These are phyloP conservation scores for Neofusicoccum umdonicola DNA, from an alignment of 2,329 filamentous ascomycete genomes.

Conservation along the genomic window DNA sequence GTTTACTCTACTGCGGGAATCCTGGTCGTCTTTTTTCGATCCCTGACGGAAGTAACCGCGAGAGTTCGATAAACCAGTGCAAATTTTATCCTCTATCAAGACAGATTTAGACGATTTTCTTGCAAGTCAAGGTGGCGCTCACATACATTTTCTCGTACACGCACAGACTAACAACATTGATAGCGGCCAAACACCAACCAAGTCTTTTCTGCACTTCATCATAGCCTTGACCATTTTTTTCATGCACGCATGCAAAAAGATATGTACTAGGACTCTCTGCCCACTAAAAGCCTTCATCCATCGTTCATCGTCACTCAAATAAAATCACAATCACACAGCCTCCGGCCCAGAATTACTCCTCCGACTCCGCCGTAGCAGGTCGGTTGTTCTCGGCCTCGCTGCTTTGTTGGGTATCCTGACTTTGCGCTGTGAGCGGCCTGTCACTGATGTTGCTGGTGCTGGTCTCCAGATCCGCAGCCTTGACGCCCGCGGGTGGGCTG, in stretches of 20 bases:
- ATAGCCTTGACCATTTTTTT: not conserved
- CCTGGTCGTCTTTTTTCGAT: no score
- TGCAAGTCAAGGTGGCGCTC: no score
- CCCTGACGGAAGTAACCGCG: no score
- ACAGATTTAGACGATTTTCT: no score
- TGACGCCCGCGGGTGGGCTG: constrained; percentile 35
- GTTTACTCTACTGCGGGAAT: no score
- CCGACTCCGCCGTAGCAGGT: constrained; percentile 8
- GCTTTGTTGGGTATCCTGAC: constrained; percentile 18
- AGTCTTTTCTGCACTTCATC: not conserved
- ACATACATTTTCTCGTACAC: no score
- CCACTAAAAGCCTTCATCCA: not conserved
- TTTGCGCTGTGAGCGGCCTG: constrained; percentile 14
- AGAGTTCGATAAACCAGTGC: no score
- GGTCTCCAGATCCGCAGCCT: constrained; percentile 27
- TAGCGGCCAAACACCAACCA: not conserved
- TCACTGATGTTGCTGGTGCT: constrained; percentile 10
- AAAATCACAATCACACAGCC: not conserved
- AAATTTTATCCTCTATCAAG: not conserved
- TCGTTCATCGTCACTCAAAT: not conserved
- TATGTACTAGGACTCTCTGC: not conserved
- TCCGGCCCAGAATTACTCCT: not conserved
- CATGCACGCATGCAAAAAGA: not conserved
- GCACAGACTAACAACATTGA: not conserved
- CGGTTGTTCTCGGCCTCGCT: constrained; percentile 7